phyloP scores from a whole-genome alignment of 2,329 filamentous ascomycete species.

The Cercospora citrullina region DNA sequence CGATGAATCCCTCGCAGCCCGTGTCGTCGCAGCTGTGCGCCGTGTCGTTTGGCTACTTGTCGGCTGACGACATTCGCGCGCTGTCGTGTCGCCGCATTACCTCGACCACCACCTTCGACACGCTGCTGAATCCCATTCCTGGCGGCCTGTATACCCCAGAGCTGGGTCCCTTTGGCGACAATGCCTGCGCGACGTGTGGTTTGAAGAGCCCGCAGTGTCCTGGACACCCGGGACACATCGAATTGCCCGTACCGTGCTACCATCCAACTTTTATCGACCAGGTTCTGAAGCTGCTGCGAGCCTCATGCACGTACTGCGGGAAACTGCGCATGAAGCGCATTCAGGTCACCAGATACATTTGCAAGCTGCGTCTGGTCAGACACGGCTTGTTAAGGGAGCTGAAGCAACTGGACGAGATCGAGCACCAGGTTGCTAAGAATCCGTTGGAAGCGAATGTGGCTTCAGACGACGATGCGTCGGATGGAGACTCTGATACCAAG shows the following conservation, averaged over 20 bases:
- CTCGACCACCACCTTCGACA: constrained; percentile 92
- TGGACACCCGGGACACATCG: constrained; percentile 92
- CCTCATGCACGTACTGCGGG: constrained; percentile 89
- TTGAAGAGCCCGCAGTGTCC: constrained; percentile 76
- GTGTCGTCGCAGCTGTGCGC: constrained; percentile 79
- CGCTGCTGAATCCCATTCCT: constrained; percentile 80
- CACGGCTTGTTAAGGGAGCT: constrained; percentile 76
- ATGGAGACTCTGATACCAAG: constrained; percentile 62
- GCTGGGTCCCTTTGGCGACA: constrained; percentile 84
- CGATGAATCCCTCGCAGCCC: constrained; percentile 62
- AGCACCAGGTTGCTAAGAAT: constrained; percentile 23
- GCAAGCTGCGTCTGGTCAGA: constrained; percentile 82
- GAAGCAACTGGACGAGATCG: constrained; percentile 50
- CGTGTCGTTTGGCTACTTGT: constrained; percentile 87
- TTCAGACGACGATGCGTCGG: constrained; percentile 54
- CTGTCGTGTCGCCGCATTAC: constrained; percentile 94
- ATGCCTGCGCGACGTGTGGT: constrained; percentile 87
- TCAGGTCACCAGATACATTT: constrained; percentile 75
- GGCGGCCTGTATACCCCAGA: constrained; percentile 92
- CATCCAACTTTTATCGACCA: constrained; percentile 98
- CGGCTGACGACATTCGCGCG: constrained; percentile 76
- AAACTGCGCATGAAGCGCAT: constrained; percentile 76
- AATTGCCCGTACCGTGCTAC: constrained; percentile 89
- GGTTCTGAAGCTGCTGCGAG: constrained; percentile 77
- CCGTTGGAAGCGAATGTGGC: constrained; percentile 12